Evolutionary conservation across 495 filamentous ascomycete species (phyloP), one percentile per base, ranked within the genome.

Genomic region (Trichoderma orchidacearum): DNA sequence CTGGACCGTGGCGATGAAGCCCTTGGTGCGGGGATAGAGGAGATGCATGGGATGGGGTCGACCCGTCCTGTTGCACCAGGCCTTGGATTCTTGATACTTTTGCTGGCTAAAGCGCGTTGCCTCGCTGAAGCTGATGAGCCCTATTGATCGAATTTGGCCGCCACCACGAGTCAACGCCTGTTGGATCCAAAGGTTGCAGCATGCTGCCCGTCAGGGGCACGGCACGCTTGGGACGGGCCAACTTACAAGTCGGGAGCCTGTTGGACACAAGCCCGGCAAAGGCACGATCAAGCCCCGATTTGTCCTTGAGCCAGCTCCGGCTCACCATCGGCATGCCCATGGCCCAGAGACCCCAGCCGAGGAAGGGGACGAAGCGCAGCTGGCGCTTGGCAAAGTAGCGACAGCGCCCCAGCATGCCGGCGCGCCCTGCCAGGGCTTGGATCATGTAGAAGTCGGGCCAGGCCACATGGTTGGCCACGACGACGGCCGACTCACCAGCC

Each of bases 391-490:
- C 75, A 64, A 82, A 82, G 70, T 75, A 83, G 30, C 78, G 72
- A 61, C 76, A 79, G 30, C 72, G 67, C 9, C 75, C 70, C n/a
- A 81, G 67, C 80, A 82, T 83, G 32, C 73, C 72, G 5, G 75
- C 62, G 45, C 63, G 66, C n/a, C 71, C 51, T 28, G 78, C 79
- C 13, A 81, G 64, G 27, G 71, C 72, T 62, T 82, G 80, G 58
- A 82, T 76, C 68, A 82, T 71, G 66, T 79, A 83, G 64, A 83
- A 80, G 63, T 82, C 80, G 27, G 73, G 69, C 79, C 80, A 82
- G 48, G 68, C 70, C 30, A 79, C 72, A 66, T 81, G 79, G 61
- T 83, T 83, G 17, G 77, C 67, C 41, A 82, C 61, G 25, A 81
- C 76, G 56, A 83, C 73, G 51, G 78, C 78, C 27, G 72, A 76